Evolutionary conservation across 2,329 filamentous ascomycete species (phyloP), one percentile per base, ranked within the genome.

Genomic region (Neurospora sp.): DNA sequence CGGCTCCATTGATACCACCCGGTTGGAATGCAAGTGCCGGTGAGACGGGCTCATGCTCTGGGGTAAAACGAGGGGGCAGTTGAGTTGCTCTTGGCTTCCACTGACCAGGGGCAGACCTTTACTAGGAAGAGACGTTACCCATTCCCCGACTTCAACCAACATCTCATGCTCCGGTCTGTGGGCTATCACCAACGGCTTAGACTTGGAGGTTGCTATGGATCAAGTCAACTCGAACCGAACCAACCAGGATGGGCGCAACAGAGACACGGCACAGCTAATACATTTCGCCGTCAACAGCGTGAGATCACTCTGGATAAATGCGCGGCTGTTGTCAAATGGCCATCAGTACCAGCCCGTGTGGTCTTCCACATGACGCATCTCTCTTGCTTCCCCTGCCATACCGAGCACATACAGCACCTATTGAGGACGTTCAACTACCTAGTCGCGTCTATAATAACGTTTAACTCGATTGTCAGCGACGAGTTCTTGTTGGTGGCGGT

Each of bases 271-370:
- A 76, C 69, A 73, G 69, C 69, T 69, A 76, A 75, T 76, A 72
- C 75, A 76, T 73, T 72, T 73, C 72, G 71, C 72, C 73, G 73
- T 69, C 71, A 67, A 73, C 70, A 69, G 66, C 57, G 68, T 43
- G 71, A 70, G 69, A 69, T 43, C 75, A 76, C 74, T 76, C 72
- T 76, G 75, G 75, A 72, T 77, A 77, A 77, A 77, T 73, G 68
- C 70, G 65, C 71, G 66, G 66, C 70, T 71, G 67, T 67, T 72
- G 71, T 71, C 70, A 72, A 69, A 46, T 67, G 65, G 28, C 67
- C 69, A 66, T 62, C 72, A 66, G 66, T 69, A 39, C 66, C 69
- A 73, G 68, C 23, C 71, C 69, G 72, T 69, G 67, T 68, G 39
- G 69, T 68, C 70, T 70, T 68, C 72, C 71, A 74, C 74, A 75